A percentile compares a stretch with the other conserved stretches of the same genome.
Conservation (phyloP, 305 asterid species). For the Fraxinus ornus region DNA sequence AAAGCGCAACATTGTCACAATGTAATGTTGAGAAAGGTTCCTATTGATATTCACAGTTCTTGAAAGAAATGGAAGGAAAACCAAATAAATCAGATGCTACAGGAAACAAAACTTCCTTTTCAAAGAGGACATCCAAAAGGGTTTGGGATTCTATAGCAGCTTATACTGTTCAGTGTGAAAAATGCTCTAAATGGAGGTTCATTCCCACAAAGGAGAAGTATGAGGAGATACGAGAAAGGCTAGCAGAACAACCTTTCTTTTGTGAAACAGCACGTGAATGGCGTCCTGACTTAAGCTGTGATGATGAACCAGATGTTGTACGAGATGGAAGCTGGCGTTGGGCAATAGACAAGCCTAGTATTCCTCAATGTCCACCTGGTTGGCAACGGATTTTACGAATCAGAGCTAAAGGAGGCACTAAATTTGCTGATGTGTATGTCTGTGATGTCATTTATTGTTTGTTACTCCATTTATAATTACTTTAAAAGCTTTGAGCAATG, state of each 20-base stretch:
- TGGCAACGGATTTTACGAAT: conserved; percentile 75
- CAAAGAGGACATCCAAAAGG: conserved; percentile 6
- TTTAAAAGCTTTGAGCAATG: background rate
- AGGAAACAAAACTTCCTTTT: conserved; percentile 19
- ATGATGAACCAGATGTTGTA: conserved; percentile 61
- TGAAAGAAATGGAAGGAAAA: conserved; percentile 29
- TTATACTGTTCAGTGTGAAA: conserved; percentile 76
- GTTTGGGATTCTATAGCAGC: conserved; percentile 39
- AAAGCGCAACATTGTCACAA: background rate
- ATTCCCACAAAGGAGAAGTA: conserved; percentile 76
- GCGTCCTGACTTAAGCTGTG: conserved; percentile 64
- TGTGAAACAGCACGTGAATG: conserved; percentile 67
- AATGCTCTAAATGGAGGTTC: conserved; percentile 83
- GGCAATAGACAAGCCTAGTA: conserved; percentile 85
- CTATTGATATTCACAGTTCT: conserved; percentile 19
- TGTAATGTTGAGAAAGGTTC: background rate
- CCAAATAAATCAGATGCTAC: conserved; percentile 24
- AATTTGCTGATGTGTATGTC: conserved; percentile 85
- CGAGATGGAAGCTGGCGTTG: conserved; percentile 83
- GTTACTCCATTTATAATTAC: background rate
- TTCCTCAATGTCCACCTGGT: conserved; percentile 76
- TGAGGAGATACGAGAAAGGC: conserved; percentile 74
- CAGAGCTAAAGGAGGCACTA: conserved; percentile 80
- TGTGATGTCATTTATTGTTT: background rate
- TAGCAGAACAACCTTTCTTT: conserved; percentile 35